phyloP scores from a whole-genome alignment of 192 early-diverging fungal species.

The Cetraspora pellucida region DNA sequence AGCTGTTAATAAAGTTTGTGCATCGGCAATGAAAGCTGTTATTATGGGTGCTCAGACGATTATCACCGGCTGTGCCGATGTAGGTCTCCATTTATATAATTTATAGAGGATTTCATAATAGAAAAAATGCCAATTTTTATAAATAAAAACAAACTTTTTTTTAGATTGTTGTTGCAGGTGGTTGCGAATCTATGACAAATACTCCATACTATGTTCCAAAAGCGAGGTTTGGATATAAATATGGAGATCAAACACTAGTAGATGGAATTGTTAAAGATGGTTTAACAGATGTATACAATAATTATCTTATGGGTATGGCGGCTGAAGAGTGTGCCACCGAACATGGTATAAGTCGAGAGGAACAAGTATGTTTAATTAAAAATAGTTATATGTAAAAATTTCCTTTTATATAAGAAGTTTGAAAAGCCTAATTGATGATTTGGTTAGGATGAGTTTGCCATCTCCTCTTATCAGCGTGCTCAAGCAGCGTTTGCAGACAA shows the following conservation, averaged over 20 bases:
- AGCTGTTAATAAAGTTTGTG: constrained; percentile 85
- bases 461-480: constrained; percentile 77
- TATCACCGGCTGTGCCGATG: constrained; percentile 69
- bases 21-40: constrained; percentile 81
- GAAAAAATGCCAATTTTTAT: not conserved
- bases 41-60: constrained; percentile 75
- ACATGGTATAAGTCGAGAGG: constrained; percentile 73
- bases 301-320: constrained; percentile 77
- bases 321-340: constrained; percentile 82
- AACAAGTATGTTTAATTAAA: constrained; percentile 51
- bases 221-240: constrained; percentile 77
- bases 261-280: constrained; percentile 79
- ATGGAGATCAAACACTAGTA: constrained; percentile 69
- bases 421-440: not conserved
- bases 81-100: constrained; percentile 35
- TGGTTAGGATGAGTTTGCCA: constrained; percentile 68
- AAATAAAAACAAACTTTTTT: constrained; percentile 17
- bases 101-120: not conserved
- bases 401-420: not conserved
- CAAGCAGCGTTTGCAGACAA: constrained; percentile 65
- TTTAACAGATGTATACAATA: constrained; percentile 73
- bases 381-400: not conserved
- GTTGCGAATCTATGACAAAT: constrained; percentile 83
- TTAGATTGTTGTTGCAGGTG: constrained; percentile 69
- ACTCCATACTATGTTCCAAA: constrained; percentile 81